A percentile compares a stretch with the other conserved stretches of the same genome.
Evolutionary conservation across 1,284 basidiomycete species (phyloP).

Genomic region (Ustilago bromivora): DNA sequence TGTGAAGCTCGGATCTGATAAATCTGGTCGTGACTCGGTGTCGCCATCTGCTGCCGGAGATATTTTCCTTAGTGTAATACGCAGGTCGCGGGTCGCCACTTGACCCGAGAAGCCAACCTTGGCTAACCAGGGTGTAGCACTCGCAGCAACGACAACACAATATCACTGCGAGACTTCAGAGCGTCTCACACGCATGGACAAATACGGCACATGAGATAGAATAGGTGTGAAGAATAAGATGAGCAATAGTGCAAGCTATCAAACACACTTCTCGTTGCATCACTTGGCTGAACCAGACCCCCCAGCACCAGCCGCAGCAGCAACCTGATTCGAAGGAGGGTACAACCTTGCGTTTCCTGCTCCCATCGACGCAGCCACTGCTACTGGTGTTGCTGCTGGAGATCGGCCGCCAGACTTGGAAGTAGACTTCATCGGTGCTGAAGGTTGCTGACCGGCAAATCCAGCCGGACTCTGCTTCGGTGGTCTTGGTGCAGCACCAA

Average conservation of each 20-base stretch:
- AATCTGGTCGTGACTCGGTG: background rate
- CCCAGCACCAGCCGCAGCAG: background rate
- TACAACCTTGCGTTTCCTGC: conserved; percentile 32
- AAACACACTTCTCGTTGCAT: background rate
- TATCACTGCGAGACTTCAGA: background rate
- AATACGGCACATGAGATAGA: background rate
- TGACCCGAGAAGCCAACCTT: background rate
- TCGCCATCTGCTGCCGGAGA: background rate
- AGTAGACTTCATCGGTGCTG: background rate
- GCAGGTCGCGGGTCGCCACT: background rate
- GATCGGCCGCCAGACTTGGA: background rate
- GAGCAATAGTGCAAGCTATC: background rate
- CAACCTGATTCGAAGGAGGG: conserved; percentile 14
- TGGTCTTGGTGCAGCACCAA: conserved; percentile 20
- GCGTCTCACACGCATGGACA: background rate
- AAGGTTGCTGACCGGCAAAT: background rate
- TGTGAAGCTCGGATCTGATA: conserved; percentile 18
- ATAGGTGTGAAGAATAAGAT: background rate
- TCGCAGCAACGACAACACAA: background rate
- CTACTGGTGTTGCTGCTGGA: conserved; percentile 35
- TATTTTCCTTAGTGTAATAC: background rate
- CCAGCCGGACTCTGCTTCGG: background rate
- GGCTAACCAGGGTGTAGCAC: background rate
- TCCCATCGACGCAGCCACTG: conserved; percentile 26
- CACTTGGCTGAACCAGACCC: conserved; percentile 11